Conservation (phyloP, 768 basidiomycete species). For the Lactarius psammicola region DNA sequence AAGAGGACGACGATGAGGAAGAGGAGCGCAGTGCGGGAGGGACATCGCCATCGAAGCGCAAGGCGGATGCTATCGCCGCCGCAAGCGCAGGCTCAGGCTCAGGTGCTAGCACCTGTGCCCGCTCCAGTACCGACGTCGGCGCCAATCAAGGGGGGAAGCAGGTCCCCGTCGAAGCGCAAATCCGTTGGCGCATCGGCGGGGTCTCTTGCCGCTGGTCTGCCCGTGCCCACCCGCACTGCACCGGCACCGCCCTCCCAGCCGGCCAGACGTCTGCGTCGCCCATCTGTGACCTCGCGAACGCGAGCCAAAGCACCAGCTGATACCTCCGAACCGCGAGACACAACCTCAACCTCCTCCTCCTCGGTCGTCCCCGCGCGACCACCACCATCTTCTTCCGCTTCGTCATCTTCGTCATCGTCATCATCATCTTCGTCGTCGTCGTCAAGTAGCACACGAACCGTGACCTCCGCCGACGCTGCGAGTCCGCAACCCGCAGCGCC, state of each 20-base stretch:
- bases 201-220: conserved; percentile 7
- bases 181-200: conserved; percentile 26
- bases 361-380: neutral
- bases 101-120: neutral
- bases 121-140: neutral
- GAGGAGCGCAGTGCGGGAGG: conserved; percentile 32
- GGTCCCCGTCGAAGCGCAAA: conserved; percentile 48
- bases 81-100: neutral
- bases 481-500: neutral
- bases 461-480: neutral
- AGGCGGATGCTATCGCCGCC: neutral
- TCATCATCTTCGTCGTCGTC: neutral
- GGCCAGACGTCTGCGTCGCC: conserved; percentile 34
- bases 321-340: neutral
- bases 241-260: conserved; percentile 11
- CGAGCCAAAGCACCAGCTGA: neutral
- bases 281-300: conserved; percentile 28
- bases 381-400: conserved; percentile 18
- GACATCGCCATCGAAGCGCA: conserved; percentile 40
- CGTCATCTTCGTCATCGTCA: conserved; percentile 12
- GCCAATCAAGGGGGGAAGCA: conserved; percentile 29
- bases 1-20: conserved; percentile 34
- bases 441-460: conserved; percentile 6
- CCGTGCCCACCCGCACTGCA: conserved; percentile 30
- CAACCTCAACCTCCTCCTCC: conserved; percentile 21